These are phyloP conservation scores for Leccinellum rugosiceps DNA, from an alignment of 768 basidiomycete genomes.

Conservation along the genomic window DNA sequence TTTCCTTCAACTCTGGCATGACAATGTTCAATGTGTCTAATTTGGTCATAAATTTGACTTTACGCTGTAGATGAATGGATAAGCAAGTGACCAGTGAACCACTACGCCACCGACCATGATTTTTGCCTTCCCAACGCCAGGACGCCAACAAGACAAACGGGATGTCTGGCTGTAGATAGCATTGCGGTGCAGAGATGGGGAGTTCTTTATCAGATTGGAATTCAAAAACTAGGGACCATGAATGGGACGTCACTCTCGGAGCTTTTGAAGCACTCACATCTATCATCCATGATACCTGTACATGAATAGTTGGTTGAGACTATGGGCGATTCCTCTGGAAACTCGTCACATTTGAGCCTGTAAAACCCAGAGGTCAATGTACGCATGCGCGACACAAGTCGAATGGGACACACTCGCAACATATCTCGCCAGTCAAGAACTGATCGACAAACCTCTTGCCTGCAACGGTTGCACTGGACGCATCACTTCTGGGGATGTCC, in stretches of 20 bases:
- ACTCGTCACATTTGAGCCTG: slow-evolving; percentile 80
- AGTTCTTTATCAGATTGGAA: slow-evolving; percentile 82
- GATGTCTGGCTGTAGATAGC: slow-evolving; percentile 81
- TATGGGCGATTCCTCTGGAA: slow-evolving; percentile 70
- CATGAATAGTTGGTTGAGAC: slow-evolving; percentile 84
- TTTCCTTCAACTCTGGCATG: slow-evolving; percentile 73
- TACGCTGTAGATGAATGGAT: slow-evolving; percentile 46
- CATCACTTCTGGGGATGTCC: slow-evolving; percentile 54
- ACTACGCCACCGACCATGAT: slow-evolving; percentile 67
- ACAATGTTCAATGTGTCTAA: slow-evolving; percentile 82
- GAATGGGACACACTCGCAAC: slow-evolving; percentile 49
- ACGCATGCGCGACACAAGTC: not conserved
- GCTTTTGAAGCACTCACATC: slow-evolving; percentile 38
- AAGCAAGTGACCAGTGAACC: not conserved
- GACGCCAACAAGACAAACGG: slow-evolving; percentile 84
- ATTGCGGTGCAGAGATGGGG: slow-evolving; percentile 72
- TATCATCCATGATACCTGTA: slow-evolving; percentile 66
- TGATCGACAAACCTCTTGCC: slow-evolving; percentile 71
- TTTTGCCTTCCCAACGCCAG: slow-evolving; percentile 92
- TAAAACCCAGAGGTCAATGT: slow-evolving; percentile 21
- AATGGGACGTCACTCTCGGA: slow-evolving; percentile 6
- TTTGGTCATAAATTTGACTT: slow-evolving; percentile 90
- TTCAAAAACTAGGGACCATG: slow-evolving; percentile 64
- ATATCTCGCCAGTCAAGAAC: slow-evolving; percentile 76
- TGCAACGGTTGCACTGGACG: slow-evolving; percentile 28